phyloP scores from a whole-genome alignment of 2,329 filamentous ascomycete genomes.

The Aureobasidium mangrovei region DNA sequence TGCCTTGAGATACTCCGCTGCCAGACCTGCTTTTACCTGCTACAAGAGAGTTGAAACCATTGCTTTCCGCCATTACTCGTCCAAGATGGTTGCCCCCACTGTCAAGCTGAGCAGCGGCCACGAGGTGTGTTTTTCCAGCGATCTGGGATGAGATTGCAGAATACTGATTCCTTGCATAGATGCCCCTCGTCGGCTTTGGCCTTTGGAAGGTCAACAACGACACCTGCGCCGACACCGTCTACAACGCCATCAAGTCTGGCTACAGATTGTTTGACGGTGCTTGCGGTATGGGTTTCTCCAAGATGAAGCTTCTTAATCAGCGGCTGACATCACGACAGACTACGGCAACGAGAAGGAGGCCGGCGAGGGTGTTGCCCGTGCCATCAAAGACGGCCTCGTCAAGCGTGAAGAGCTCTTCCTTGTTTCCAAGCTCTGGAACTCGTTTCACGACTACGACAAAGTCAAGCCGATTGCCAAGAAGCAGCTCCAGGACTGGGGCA shows the following conservation, averaged over 20 bases:
- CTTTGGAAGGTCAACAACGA: conserved; percentile 77
- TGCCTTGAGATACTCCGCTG: neutral
- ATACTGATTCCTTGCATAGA: conserved; percentile 32
- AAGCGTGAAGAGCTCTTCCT: conserved; percentile 85
- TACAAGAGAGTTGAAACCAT: conserved; percentile 2
- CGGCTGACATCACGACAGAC: conserved; percentile 40
- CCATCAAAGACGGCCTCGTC: conserved; percentile 72
- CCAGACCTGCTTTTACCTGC: conserved; percentile 6
- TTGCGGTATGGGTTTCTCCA: conserved; percentile 37
- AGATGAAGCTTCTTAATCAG: neutral
- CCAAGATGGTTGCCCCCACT: conserved; percentile 24
- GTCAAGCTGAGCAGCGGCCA: conserved; percentile 32
- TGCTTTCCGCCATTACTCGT: conserved; percentile 15
- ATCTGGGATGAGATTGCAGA: too few species aligned
- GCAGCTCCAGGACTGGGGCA: conserved; percentile 71
- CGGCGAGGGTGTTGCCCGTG: conserved; percentile 66
- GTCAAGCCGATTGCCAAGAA: conserved; percentile 68
- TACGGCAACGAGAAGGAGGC: conserved; percentile 77
- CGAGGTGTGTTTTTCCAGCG: conserved; percentile 20
- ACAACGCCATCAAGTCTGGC: conserved; percentile 58
- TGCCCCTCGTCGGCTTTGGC: conserved; percentile 69
- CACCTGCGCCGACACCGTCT: conserved; percentile 65
- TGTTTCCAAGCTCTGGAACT: conserved; percentile 88
- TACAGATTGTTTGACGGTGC: conserved; percentile 55
- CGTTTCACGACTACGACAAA: conserved; percentile 72